phyloP scores from a whole-genome alignment of 2,329 filamentous ascomycete genomes.

The Ustulina deusta region DNA sequence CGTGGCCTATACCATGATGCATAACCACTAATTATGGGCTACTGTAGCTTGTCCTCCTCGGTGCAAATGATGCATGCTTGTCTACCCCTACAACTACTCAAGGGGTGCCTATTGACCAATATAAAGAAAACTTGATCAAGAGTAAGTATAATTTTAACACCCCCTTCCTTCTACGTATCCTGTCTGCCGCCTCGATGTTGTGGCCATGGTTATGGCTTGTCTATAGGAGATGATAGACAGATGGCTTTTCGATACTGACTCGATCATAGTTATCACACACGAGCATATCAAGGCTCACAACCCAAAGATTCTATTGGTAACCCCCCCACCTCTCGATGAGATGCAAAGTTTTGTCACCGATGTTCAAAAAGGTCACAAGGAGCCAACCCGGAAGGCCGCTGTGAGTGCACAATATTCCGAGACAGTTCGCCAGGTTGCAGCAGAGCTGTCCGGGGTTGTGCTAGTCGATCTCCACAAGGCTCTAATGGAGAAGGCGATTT shows the following conservation, averaged over 20 bases:
- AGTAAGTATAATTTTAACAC: constrained; percentile 23
- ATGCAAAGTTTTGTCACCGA: constrained; percentile 69
- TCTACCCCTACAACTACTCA: constrained; percentile 73
- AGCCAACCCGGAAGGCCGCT: constrained; percentile 59
- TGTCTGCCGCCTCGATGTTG: background rate
- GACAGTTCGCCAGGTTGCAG: constrained; percentile 74
- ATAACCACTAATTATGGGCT: constrained; percentile 5
- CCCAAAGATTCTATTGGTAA: constrained; percentile 80
- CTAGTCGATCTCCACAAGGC: constrained; percentile 84
- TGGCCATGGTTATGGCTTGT: background rate
- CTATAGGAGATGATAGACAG: background rate
- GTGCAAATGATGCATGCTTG: constrained; percentile 88
- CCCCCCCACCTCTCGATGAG: constrained; percentile 86
- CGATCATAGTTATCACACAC: constrained; percentile 74
- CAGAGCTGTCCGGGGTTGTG: constrained; percentile 72
- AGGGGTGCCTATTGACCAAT: constrained; percentile 81
- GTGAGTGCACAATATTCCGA: constrained; percentile 69
- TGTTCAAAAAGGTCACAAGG: constrained; percentile 58
- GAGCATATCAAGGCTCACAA: constrained; percentile 75
- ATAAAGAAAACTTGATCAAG: constrained; percentile 75
- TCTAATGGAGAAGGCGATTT: constrained; percentile 77
- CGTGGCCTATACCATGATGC: background rate
- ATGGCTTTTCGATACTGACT: constrained; percentile 67
- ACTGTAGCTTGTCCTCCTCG: constrained; percentile 79
- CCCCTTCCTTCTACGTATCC: background rate